Conservation (phyloP, 2,329 filamentous ascomycete species). For the Penicillium crustosum region DNA sequence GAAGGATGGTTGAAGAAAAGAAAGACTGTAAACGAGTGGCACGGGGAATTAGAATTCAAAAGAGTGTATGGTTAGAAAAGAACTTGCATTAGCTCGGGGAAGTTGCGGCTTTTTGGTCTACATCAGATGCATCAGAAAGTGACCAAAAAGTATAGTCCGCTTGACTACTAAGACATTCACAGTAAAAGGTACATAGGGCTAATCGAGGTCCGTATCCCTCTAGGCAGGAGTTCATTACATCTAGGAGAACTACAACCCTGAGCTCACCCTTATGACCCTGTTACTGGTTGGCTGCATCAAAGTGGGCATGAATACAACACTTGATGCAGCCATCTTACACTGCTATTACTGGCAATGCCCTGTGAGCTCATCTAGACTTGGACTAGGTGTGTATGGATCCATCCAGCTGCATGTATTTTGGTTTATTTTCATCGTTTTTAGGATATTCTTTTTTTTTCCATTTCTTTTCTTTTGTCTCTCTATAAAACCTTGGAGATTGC, state of each 20-base stretch:
- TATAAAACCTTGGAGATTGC: not conserved
- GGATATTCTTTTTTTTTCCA: not conserved
- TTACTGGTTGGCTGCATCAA: conserved; percentile 21
- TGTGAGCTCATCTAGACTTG: conserved; percentile 10
- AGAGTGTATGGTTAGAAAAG: conserved; percentile 9
- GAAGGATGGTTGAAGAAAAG: conserved; percentile 19
- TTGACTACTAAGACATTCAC: not conserved
- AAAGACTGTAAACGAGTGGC: conserved; percentile 11
- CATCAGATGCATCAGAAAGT: conserved; percentile 23
- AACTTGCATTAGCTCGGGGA: conserved; percentile 14
- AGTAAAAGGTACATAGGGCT: conserved; percentile 2
- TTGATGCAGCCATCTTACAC: conserved; percentile 24
- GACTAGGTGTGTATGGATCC: not conserved
- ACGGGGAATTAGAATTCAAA: conserved; percentile 11
- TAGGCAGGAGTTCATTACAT: conserved; percentile 24
- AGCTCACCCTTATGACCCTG: conserved; percentile 14
- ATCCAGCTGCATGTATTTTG: conserved; percentile 2
- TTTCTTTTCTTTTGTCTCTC: not conserved
- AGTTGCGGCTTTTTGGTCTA: conserved; percentile 15
- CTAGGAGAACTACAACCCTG: conserved; percentile 21
- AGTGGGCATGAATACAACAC: conserved; percentile 16
- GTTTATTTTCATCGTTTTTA: not conserved
- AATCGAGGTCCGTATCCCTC: conserved; percentile 19
- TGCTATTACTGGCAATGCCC: conserved; percentile 12
- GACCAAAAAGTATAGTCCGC: not conserved